Evolutionary conservation across 2,329 filamentous ascomycete species (phyloP), one percentile per base, ranked within the genome.

Genomic region (Paraphoma sp.): DNA sequence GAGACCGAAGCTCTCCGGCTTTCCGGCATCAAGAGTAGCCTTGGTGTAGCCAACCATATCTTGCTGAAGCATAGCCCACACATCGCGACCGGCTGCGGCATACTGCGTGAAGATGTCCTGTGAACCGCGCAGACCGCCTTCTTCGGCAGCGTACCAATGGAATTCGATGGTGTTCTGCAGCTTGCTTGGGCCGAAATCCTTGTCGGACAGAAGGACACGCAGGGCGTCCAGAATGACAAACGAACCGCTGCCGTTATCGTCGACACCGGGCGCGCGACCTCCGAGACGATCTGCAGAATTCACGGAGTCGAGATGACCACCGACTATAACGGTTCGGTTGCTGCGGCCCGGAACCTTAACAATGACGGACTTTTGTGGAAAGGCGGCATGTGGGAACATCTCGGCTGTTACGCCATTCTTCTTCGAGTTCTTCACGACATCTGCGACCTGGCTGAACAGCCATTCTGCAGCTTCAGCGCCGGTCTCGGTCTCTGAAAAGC

Each of bases 11-110:
- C 87, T 89, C 82, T 97, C 93, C 6, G 87, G 84, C 76, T 91
- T 83, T 51, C 92, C 92, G 2, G 91, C 89, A 64, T 93, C 89
- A 23, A 94, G 79, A 0, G 92, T 96, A 67, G 87, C 88, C 74
- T 93, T 87, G 5, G 92, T 85, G 74, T 89, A 97, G 12, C 93
- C 93, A 1, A 67, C 70, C 94, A 97, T 97, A 77, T 98, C 94
- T 78, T 97, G 93, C 80, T 97, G 93, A 51, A 98, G 85, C 94
- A 97, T 97, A 29, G 93, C 93, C 80, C 93, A 95, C 76, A 98
- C 84, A 63, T 93, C 87, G 31, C 88, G 85, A 29, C 84, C 83
- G 17, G 85, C 77, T 73, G 88, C 86, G 76, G 90, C 88, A 73
- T 97, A 97, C 12, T 85, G 80, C 45, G 85, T 83, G 81, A 97